Evolutionary conservation across 768 basidiomycete genomes (phyloP).

Genomic region (Agaricus sinodeliciosus): DNA sequence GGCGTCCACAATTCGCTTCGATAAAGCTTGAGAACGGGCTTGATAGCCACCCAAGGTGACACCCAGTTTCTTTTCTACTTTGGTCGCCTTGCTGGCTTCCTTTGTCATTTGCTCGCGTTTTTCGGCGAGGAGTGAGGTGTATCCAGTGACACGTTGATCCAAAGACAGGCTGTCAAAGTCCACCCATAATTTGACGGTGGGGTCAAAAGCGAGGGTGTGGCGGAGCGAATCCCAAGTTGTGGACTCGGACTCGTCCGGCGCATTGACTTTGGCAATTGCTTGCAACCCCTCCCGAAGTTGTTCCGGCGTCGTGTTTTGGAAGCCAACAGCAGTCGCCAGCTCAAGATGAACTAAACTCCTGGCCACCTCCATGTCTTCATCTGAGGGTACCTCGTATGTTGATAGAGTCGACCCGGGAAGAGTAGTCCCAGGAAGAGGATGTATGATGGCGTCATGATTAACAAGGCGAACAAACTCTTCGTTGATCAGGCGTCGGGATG

Average conservation of each 20-base stretch:
- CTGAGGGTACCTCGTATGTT: slow-evolving; percentile 66
- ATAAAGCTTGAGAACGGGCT: slow-evolving; percentile 59
- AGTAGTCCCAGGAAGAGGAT: slow-evolving; percentile 86
- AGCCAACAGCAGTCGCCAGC: slow-evolving; percentile 73
- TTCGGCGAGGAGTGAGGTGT: slow-evolving; percentile 51
- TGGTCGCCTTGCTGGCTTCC: slow-evolving; percentile 75
- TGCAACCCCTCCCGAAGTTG: slow-evolving; percentile 76
- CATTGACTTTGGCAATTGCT: slow-evolving; percentile 56
- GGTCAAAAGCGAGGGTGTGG: slow-evolving; percentile 57
- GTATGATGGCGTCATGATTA: slow-evolving; percentile 79
- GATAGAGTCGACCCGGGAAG: slow-evolving; percentile 68
- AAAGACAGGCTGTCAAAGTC: slow-evolving; percentile 50
- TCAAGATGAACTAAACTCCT: slow-evolving; percentile 71
- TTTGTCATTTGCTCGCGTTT: slow-evolving; percentile 67
- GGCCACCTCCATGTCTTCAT: slow-evolving; percentile 67
- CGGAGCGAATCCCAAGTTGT: slow-evolving; percentile 59
- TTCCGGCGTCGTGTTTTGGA: slow-evolving; percentile 74
- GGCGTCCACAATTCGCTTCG: slow-evolving; percentile 54
- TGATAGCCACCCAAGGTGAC: slow-evolving; percentile 91
- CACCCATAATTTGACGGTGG: slow-evolving; percentile 54
- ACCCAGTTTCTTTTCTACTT: slow-evolving; percentile 86
- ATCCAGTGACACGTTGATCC: slow-evolving; percentile 59
- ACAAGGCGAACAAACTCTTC: slow-evolving; percentile 73
- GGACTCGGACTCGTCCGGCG: slow-evolving; percentile 50
- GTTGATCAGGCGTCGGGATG: slow-evolving; percentile 63